Base-by-base conservation (phyloP, 495 filamentous ascomycete genomes). In the Tuber brumale region DNA sequence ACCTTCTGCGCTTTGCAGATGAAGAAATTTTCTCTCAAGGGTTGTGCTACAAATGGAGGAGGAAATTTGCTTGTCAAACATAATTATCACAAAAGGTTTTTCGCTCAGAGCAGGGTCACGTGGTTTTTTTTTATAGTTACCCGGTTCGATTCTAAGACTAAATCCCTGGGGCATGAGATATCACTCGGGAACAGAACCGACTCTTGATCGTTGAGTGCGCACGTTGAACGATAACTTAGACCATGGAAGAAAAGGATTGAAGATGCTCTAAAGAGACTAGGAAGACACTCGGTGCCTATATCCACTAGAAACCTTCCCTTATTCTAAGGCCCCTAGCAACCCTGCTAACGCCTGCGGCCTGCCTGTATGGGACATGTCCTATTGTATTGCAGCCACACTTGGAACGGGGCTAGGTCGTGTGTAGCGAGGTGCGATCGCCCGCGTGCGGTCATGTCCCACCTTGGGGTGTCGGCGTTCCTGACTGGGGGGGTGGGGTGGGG, bases 381-480 rank as follows among this genome's bases (percentile, higher is more conserved):
- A 19, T 21, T 73, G 39, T 70, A 72, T 77, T 41, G 51, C 41
- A 69, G 48, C n/a, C 23, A 51, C 21, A 46, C 21, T 21, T n/a
- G 7, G n/a, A 51, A 51, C 2, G 21, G 21, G 23, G 46, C 21
- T 0, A 57, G 31, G 37, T 41, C 42, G 37, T 44, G n/a, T 42
- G 39, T 51, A 71, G 76, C n/a, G 72, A 72, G 72, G 61, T 16
- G 46, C 46, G 16, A 73, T 23, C 18, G 43, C 48, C 44, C 70
- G 8, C 41, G n/a, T 14, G 37, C 37, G 4, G 44, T 44, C 1
- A 9, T 66, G 19, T 66, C 31, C 12, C 12, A 5, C 57, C 27
- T 35, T 66, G 57, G 7, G 27, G 27, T 35, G 35, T 66, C 14
- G 51, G 51, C 7, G 16, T 6, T 35, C 35, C 31, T 18, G 4